Percentiles rank a stretch among this genome's conserved stretches.
Evolutionary conservation across 768 basidiomycete species (phyloP).

Genomic region (Russula dissimulans): DNA sequence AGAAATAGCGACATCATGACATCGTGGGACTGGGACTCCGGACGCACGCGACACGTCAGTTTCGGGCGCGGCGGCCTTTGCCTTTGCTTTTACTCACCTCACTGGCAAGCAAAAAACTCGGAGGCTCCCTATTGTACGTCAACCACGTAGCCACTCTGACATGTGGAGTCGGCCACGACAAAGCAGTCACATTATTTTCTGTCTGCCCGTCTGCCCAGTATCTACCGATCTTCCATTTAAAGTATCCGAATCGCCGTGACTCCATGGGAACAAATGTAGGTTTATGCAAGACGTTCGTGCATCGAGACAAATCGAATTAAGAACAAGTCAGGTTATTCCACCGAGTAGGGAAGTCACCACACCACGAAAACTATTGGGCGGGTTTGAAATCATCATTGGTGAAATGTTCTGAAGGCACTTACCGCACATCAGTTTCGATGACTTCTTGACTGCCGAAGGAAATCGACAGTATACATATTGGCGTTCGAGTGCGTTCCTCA

Average conservation of each 20-base stretch:
- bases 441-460: no score
- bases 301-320: background rate
- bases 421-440: no score
- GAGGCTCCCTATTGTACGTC: slow-evolving; percentile 16
- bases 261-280: slow-evolving; percentile 25
- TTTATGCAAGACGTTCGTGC: slow-evolving; percentile 16
- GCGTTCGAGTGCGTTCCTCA: background rate
- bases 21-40: no score
- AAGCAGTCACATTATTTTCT: slow-evolving; percentile 25
- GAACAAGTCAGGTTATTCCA: slow-evolving; percentile 30
- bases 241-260: slow-evolving; percentile 32
- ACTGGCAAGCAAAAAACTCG: slow-evolving; percentile 24
- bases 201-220: slow-evolving; percentile 42
- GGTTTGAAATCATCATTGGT: no score
- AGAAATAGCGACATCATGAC: no score
- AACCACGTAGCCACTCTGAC: slow-evolving; percentile 38
- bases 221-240: slow-evolving; percentile 2
- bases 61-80: slow-evolving; percentile 3
- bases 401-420: no score
- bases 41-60: no score
- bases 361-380: no score
- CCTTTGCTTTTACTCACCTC: no score
- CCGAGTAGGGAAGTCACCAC: slow-evolving; percentile 20
- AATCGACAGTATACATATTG: background rate
- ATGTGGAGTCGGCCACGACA: slow-evolving; percentile 37